Conservation (phyloP, 345 rosid species). For the Corymbia maculata region DNA sequence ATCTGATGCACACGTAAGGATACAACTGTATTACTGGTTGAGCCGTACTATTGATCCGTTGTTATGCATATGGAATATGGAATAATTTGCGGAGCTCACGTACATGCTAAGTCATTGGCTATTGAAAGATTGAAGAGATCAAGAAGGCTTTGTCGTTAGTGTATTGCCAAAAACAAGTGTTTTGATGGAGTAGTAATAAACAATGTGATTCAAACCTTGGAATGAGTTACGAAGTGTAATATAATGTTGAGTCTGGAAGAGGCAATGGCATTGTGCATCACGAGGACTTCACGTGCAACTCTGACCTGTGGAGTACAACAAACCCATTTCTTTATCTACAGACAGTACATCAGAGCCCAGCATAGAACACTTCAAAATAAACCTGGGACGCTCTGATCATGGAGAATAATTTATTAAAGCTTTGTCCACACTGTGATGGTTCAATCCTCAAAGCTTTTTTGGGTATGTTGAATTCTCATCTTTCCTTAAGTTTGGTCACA, state of each 20-base stretch:
- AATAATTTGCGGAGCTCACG: not conserved
- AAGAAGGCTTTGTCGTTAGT: not conserved
- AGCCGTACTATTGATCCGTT: not conserved
- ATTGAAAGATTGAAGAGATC: slow-evolving; percentile 4
- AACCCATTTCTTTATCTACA: not conserved
- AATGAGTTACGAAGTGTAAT: not conserved
- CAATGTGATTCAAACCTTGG: not conserved
- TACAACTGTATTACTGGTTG: slow-evolving; percentile 6
- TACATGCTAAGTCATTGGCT: slow-evolving; percentile 1
- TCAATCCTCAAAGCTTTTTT: not conserved
- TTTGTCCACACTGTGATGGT: not conserved
- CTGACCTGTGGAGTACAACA: slow-evolving; percentile 36
- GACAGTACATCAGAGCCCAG: not conserved
- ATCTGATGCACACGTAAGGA: not conserved
- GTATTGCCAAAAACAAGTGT: not conserved
- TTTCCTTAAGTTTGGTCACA: not conserved
- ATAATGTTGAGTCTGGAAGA: slow-evolving; percentile 9
- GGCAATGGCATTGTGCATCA: slow-evolving; percentile 49
- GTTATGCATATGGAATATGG: not conserved
- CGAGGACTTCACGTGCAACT: slow-evolving; percentile 87
- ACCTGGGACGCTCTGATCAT: slow-evolving; percentile 10
- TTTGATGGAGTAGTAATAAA: slow-evolving; percentile 7
- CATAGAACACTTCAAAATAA: slow-evolving; percentile 4
- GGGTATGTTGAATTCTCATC: not conserved
- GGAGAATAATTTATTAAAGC: not conserved